A percentile compares a stretch with the other conserved stretches of the same genome.
Evolutionary conservation across 345 rosid genomes (phyloP).

Genomic region (Acer saccharum): DNA sequence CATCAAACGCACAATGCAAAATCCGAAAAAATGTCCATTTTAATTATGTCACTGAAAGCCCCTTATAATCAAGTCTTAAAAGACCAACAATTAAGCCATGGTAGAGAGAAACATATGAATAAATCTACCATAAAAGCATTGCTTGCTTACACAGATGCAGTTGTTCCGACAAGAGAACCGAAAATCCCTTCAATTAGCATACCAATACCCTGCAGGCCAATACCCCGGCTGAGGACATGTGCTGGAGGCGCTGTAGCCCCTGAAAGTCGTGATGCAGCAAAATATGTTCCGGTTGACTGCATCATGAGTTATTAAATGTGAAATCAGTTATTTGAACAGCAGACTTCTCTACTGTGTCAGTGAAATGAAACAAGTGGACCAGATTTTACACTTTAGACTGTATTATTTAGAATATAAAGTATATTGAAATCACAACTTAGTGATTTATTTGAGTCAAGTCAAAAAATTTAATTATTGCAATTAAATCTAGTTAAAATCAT

Average conservation of each 20-base stretch:
- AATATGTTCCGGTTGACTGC: constrained; percentile 84
- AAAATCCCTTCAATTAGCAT: constrained; percentile 85
- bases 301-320: constrained; percentile 18
- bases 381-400: neutral
- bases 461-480: constrained; percentile 6
- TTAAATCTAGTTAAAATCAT: neutral
- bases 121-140: neutral
- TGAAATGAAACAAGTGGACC: neutral
- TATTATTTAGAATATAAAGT: neutral
- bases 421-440: neutral
- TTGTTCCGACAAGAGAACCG: constrained; percentile 81
- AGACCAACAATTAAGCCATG: neutral
- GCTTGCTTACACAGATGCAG: constrained; percentile 87
- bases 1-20: neutral
- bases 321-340: constrained; percentile 9
- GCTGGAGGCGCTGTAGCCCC: constrained; percentile 99
- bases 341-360: constrained; percentile 10
- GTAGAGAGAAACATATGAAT: neutral
- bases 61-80: neutral
- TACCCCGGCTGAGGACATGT: constrained; percentile 80
- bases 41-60: neutral
- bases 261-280: constrained; percentile 85
- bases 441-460: neutral
- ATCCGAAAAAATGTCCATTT: neutral
- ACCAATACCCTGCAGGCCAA: constrained; percentile 94